A percentile compares a stretch with the other conserved stretches of the same genome.
Conservation (phyloP, 2,329 filamentous ascomycete genomes). For the Colletotrichum paranaense region DNA sequence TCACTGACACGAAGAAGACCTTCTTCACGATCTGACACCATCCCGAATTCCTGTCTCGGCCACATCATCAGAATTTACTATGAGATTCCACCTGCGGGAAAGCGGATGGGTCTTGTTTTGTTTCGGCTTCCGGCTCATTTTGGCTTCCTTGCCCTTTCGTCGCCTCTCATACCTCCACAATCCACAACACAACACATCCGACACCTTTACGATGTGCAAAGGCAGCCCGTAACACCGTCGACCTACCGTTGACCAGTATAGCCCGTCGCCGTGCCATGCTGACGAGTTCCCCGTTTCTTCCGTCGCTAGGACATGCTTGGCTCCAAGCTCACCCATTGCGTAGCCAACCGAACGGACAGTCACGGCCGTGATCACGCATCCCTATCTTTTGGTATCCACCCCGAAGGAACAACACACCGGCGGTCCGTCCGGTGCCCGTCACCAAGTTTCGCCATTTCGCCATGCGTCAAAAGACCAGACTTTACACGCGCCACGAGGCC, state of each 20-base stretch:
- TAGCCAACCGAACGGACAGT: slow-evolving; percentile 20
- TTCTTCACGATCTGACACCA: slow-evolving; percentile 6
- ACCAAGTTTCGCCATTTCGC: neutral
- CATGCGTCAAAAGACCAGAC: slow-evolving; percentile 1
- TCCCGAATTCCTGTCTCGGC: slow-evolving; percentile 6
- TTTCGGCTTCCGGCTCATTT: neutral
- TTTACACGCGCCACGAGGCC: slow-evolving; percentile 10
- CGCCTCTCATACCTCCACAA: neutral
- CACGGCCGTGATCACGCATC: neutral
- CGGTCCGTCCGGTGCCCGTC: slow-evolving; percentile 15
- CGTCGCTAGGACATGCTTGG: slow-evolving; percentile 15
- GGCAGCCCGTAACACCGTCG: neutral
- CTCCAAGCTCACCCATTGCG: slow-evolving; percentile 16
- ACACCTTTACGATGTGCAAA: neutral
- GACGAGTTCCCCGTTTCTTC: slow-evolving; percentile 3
- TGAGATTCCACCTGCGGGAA: neutral
- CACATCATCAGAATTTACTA: neutral
- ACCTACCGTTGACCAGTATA: neutral
- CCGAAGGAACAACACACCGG: slow-evolving; percentile 8
- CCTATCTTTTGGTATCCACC: neutral
- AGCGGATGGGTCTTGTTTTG: neutral
- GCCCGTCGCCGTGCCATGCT: neutral
- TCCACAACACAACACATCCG: neutral
- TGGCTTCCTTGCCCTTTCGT: neutral
- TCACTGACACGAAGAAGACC: neutral